Evolutionary conservation across 2,329 filamentous ascomycete genomes (phyloP).

Genomic region (Scytalidium sp.): DNA sequence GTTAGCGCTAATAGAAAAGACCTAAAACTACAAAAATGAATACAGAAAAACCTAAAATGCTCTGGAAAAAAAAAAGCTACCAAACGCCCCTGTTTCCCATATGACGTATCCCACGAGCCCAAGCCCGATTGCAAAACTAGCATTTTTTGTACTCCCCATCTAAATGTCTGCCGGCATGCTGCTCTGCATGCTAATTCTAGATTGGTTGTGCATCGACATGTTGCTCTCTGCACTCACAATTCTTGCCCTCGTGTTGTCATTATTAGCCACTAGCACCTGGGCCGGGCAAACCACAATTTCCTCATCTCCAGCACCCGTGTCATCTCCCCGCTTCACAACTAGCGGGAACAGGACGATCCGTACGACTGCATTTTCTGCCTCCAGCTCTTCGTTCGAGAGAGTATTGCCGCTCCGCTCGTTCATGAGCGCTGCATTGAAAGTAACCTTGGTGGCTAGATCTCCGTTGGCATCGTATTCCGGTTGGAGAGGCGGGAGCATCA

Average conservation of each 20-base stretch:
- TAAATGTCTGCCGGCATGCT: conserved; percentile 23
- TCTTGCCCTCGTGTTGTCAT: conserved; percentile 25
- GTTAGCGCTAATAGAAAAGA: no score
- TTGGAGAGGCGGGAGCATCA: conserved; percentile 94
- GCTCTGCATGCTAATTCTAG: conserved; percentile 27
- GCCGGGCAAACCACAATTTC: conserved; percentile 95
- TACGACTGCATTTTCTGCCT: conserved; percentile 73
- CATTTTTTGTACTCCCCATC: not conserved
- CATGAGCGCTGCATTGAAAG: conserved; percentile 93
- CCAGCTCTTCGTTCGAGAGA: conserved; percentile 73
- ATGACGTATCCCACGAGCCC: not conserved
- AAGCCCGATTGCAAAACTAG: not conserved
- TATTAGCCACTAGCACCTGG: conserved; percentile 77
- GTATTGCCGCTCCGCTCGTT: conserved; percentile 77
- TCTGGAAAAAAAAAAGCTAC: no score
- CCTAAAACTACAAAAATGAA: no score
- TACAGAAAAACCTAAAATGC: no score
- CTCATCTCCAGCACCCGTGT: conserved; percentile 81
- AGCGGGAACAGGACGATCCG: conserved; percentile 93
- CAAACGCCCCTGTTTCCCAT: not conserved
- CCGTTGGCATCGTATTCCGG: conserved; percentile 94
- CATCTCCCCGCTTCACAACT: conserved; percentile 93
- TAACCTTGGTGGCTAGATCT: conserved; percentile 81
- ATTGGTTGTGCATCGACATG: conserved; percentile 13
- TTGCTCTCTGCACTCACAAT: conserved; percentile 19